These are phyloP conservation scores for Fraxinus anomala DNA, from an alignment of 257 asterid species.

Conservation along the genomic window DNA sequence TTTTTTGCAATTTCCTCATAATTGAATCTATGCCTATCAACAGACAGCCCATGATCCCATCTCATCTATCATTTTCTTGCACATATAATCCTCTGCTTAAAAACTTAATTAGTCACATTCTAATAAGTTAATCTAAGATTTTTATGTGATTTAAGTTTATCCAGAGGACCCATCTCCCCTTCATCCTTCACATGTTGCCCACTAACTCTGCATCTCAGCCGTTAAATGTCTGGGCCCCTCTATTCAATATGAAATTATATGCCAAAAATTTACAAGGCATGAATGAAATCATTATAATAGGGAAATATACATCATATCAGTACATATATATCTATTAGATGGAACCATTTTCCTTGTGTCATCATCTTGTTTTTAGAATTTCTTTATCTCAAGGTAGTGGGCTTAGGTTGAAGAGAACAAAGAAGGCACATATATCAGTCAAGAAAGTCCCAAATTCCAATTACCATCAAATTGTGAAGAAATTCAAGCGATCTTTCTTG, in stretches of 20 bases:
- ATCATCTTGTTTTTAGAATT: constrained; percentile 27
- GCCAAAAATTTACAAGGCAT: not conserved
- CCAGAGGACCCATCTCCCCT: constrained; percentile 31
- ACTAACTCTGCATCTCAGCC: constrained; percentile 45
- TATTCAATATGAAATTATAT: not conserved
- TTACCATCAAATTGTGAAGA: not conserved
- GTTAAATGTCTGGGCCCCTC: constrained; percentile 32
- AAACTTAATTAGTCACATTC: constrained; percentile 8
- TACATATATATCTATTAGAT: constrained; percentile 17
- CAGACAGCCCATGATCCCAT: constrained; percentile 33
- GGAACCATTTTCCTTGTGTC: constrained; percentile 28
- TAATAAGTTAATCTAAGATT: constrained; percentile 19
- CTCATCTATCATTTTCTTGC: constrained; percentile 12
- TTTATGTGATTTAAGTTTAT: not conserved
- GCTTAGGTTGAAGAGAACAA: constrained; percentile 4
- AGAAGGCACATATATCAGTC: constrained; percentile 17
- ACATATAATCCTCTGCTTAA: not conserved
- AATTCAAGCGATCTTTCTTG: constrained; percentile 4
- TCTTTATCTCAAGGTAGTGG: not conserved
- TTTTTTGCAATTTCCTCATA: too few relatives aligned
- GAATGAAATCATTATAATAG: not conserved
- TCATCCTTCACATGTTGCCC: constrained; percentile 50
- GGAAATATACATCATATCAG: constrained; percentile 33
- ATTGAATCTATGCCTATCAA: constrained; percentile 5
- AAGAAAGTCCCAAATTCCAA: not conserved